A percentile compares a stretch with the other conserved stretches of the same genome.
Evolutionary conservation across 805 yeast species (phyloP).

Genomic region (Saccharomycopsis oosterbeekiorum): DNA sequence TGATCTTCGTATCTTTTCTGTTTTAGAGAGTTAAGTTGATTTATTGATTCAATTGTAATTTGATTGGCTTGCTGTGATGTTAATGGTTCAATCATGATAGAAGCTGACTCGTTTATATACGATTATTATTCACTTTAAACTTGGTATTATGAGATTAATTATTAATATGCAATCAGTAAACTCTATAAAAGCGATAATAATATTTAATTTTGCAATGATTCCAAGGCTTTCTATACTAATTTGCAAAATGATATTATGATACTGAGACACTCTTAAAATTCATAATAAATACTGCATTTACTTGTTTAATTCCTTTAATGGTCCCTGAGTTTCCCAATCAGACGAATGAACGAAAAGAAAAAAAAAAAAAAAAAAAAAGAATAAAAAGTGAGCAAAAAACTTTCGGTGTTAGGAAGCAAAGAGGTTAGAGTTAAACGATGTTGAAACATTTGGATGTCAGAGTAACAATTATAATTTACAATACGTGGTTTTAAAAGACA

Average conservation of each 20-base stretch:
- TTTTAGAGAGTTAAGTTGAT: background rate
- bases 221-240: too few relatives aligned
- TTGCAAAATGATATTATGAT: background rate
- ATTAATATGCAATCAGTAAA: too few relatives aligned
- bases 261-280: background rate
- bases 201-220: too few relatives aligned
- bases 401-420: background rate
- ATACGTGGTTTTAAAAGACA: background rate
- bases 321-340: background rate
- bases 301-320: background rate
- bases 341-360: background rate
- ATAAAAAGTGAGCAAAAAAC: too few relatives aligned
- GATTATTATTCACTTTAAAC: too few relatives aligned
- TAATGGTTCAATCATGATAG: background rate
- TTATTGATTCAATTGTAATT: conserved; percentile 7
- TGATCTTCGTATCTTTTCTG: background rate
- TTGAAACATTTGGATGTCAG: background rate
- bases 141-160: too few relatives aligned
- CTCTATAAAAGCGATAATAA: too few relatives aligned
- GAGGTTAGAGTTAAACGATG: background rate
- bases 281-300: background rate
- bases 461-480: background rate
- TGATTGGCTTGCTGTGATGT: background rate
- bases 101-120: background rate
- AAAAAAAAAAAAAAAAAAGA: background rate